Percentiles rank a stretch among this genome's conserved stretches.
Conservation (phyloP, 2,329 filamentous ascomycete species). For the Cercospora zeina region DNA sequence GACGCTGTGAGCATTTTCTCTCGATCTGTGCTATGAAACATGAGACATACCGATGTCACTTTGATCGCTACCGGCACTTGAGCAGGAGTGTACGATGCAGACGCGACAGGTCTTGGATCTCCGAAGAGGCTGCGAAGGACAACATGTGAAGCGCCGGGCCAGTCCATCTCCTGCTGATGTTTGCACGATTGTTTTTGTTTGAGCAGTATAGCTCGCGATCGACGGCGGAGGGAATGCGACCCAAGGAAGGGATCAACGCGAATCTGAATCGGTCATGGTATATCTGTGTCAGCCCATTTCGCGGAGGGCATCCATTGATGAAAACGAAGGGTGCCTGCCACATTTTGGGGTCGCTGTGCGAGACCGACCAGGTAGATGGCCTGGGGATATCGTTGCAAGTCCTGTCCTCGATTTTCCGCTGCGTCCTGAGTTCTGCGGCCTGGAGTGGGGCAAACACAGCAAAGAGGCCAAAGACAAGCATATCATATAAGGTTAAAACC, state of each 20-base stretch:
- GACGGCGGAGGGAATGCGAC: neutral
- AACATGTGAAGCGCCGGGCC: neutral
- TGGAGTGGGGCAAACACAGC: neutral
- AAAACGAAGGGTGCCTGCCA: neutral
- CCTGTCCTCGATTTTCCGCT: neutral
- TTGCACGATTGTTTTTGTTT: neutral
- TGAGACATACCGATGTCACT: constrained; percentile 20
- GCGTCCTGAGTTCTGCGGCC: neutral
- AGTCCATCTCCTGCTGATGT: neutral
- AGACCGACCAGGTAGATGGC: neutral
- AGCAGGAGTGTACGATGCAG: constrained; percentile 15
- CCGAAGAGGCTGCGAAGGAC: constrained; percentile 21
- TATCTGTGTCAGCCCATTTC: neutral
- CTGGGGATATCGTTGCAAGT: neutral
- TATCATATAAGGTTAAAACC: neutral
- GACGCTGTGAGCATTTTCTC: neutral
- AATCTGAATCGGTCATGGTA: neutral
- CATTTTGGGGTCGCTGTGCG: neutral
- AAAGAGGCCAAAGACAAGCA: neutral
- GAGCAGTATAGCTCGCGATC: neutral
- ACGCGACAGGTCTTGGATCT: constrained; percentile 12
- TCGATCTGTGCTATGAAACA: too few species aligned
- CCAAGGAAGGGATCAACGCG: neutral
- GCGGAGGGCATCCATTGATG: neutral
- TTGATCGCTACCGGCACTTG: constrained; percentile 20